phyloP scores from a whole-genome alignment of 2,329 filamentous ascomycete genomes.

The Calonectria montana region DNA sequence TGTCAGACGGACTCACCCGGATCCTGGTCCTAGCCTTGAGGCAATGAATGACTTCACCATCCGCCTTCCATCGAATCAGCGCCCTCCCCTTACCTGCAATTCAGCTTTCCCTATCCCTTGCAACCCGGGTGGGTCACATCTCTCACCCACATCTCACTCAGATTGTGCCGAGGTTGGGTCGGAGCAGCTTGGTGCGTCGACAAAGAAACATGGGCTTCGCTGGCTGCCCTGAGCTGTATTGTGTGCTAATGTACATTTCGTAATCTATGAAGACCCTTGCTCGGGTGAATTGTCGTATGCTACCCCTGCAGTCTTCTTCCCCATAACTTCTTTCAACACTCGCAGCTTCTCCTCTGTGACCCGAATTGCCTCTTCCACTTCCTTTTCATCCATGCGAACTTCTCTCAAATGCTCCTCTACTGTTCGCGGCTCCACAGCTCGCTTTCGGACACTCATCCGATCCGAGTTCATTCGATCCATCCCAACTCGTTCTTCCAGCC shows the following conservation, averaged over 20 bases:
- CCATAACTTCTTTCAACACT: conserved; percentile 78
- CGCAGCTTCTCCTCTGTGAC: conserved; percentile 88
- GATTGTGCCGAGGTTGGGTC: not conserved
- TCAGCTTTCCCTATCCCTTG: not conserved
- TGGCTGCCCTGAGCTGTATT: conserved; percentile 27
- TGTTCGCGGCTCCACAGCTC: conserved; percentile 64
- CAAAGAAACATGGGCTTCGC: conserved; percentile 42
- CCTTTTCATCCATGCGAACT: conserved; percentile 75
- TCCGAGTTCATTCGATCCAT: conserved; percentile 68
- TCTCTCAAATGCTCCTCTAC: conserved; percentile 69
- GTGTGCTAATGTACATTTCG: conserved; percentile 33
- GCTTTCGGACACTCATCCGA: conserved; percentile 53
- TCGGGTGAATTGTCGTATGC: conserved; percentile 26
- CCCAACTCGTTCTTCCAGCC: conserved; percentile 88
- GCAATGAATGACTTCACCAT: conserved; percentile 10
- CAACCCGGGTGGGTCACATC: not conserved
- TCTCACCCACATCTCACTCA: not conserved
- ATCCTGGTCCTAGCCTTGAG: not conserved
- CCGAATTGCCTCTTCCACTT: conserved; percentile 83
- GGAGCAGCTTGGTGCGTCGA: conserved; percentile 12
- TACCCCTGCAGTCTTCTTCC: conserved; percentile 53
- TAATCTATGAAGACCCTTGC: conserved; percentile 34
- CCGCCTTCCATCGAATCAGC: conserved; percentile 2
- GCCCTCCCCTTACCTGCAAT: not conserved
- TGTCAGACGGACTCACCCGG: conserved; percentile 25